These are phyloP conservation scores for Gymnopilus junonius DNA, from an alignment of 768 basidiomycete genomes.

Conservation along the genomic window DNA sequence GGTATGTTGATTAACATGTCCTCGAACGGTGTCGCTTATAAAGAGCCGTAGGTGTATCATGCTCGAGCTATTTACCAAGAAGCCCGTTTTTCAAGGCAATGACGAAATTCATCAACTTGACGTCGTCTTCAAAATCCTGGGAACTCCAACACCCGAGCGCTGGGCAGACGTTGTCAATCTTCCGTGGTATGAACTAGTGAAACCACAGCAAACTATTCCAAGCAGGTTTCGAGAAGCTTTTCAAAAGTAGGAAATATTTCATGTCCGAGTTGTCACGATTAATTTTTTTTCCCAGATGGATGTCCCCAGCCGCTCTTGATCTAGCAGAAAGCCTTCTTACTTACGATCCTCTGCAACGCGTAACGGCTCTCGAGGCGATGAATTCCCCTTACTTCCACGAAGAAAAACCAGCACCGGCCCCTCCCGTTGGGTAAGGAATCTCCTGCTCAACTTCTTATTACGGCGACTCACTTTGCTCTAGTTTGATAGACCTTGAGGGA, in stretches of 20 bases:
- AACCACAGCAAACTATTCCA: conserved; percentile 75
- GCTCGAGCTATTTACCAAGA: conserved; percentile 95
- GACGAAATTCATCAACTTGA: conserved; percentile 98
- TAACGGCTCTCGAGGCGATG: conserved; percentile 81
- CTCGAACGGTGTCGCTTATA: not conserved
- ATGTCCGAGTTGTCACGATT: not conserved
- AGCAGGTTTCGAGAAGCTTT: conserved; percentile 87
- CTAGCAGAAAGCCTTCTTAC: conserved; percentile 82
- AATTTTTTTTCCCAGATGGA: conserved; percentile 61
- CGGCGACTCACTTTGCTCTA: conserved; percentile 31
- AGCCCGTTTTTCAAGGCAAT: conserved; percentile 96
- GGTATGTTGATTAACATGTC: conserved; percentile 50
- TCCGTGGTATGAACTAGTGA: conserved; percentile 99
- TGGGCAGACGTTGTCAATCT: conserved; percentile 86
- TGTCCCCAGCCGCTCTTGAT: conserved; percentile 85
- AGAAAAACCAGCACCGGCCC: conserved; percentile 75
- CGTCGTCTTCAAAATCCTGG: conserved; percentile 88
- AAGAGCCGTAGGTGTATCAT: conserved; percentile 84
- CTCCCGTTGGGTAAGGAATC: conserved; percentile 77
- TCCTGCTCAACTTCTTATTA: conserved; percentile 7
- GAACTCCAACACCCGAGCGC: conserved; percentile 80
- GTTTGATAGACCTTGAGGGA: conserved; percentile 81
- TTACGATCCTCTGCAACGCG: conserved; percentile 80
- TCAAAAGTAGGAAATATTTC: conserved; percentile 61
- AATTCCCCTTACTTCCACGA: conserved; percentile 81